Conservation (phyloP, 331 rosid species). For the Cydonia oblonga region DNA sequence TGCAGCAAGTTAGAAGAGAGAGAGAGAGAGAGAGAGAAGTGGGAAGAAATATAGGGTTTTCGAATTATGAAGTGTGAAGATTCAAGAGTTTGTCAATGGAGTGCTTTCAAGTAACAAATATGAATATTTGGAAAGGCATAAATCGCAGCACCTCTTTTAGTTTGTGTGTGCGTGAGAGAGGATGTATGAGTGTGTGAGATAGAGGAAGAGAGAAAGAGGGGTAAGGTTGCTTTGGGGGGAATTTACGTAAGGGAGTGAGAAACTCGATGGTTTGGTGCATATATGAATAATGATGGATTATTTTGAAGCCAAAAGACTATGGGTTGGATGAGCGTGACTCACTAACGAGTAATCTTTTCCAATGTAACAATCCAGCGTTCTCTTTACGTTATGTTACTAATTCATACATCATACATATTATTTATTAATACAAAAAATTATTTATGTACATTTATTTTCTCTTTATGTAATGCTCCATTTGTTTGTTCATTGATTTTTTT, state of each 20-base stretch:
- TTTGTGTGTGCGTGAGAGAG: not conserved
- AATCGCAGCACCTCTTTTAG: not conserved
- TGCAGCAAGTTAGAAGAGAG: not conserved
- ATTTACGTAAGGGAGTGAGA: slow-evolving; percentile 31
- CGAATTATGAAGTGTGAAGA: not conserved
- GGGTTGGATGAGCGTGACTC: not conserved
- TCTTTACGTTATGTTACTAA: not conserved
- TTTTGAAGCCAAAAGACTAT: too few relatives aligned
- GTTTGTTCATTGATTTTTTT: not conserved
- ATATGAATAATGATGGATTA: too few relatives aligned
- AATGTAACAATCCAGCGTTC: not conserved
- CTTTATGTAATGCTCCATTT: not conserved
- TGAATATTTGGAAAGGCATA: not conserved
- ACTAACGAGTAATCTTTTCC: not conserved
- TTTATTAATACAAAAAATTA: too few relatives aligned
- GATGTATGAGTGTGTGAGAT: too few relatives aligned
- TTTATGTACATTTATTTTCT: not conserved
- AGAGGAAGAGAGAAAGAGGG: not conserved
- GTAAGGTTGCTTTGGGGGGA: slow-evolving; percentile 36
- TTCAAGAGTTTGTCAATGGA: not conserved
- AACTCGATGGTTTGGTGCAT: slow-evolving; percentile 7
- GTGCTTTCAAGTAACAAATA: not conserved
- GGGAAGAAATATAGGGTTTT: not conserved
- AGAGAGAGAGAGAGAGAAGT: not conserved
- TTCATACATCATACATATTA: not conserved